phyloP scores from a whole-genome alignment of 768 basidiomycete genomes.

The Gloeophyllum trabeum region DNA sequence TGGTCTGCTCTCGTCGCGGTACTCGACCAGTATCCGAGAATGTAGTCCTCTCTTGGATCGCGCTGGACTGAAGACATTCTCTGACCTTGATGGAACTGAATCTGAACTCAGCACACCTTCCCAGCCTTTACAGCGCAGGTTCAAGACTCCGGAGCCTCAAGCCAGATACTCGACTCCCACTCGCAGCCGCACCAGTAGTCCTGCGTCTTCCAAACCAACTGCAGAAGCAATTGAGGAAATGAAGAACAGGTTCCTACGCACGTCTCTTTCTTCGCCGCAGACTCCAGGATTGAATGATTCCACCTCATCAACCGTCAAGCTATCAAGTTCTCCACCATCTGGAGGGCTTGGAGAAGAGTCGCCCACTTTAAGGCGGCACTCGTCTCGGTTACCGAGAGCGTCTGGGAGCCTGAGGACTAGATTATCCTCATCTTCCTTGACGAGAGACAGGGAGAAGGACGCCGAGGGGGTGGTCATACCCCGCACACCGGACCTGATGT shows the following conservation, averaged over 20 bases:
- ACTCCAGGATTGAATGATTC: constrained; percentile 5
- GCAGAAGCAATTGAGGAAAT: constrained; percentile 49
- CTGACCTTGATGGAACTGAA: no score
- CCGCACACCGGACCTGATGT: constrained; percentile 42
- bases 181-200: constrained; percentile 17
- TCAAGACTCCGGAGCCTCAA: not conserved
- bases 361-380: constrained; percentile 3
- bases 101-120: no score
- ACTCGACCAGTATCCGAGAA: not conserved
- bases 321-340: not conserved
- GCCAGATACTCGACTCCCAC: constrained; percentile 3
- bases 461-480: constrained; percentile 44
- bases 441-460: not conserved
- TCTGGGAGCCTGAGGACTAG: not conserved
- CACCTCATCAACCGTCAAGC: not conserved
- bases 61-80: no score
- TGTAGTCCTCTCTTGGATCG: not conserved
- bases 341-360: not conserved
- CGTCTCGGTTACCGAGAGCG: not conserved
- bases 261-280: constrained; percentile 14
- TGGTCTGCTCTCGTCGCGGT: not conserved
- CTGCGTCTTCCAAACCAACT: constrained; percentile 23
- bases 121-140: no score
- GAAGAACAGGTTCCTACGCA: constrained; percentile 42
- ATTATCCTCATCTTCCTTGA: not conserved